Base-by-base conservation (phyloP, 768 basidiomycete species). In the Vararia minispora region DNA sequence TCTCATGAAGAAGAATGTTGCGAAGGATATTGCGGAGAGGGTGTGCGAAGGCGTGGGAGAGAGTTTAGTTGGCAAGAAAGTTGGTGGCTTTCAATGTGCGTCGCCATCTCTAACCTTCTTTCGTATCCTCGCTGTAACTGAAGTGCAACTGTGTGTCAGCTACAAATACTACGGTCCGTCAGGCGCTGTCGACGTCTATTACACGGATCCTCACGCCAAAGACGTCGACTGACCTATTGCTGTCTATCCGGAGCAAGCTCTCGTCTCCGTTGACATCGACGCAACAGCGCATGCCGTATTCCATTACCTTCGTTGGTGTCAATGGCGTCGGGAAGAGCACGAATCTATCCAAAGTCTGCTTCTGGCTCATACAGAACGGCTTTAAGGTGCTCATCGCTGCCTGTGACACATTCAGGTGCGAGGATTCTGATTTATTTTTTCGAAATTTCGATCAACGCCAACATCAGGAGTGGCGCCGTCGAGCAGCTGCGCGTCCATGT, bases 311-410 rank as follows among this genome's bases (percentile, higher is more conserved):
- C 56, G 91, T 98, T 28, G 95, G 95, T 11, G 95, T 99, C 26
- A 99, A 99, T 53, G 95, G 95, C 18, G 95, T 99, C 18, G 95
- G 95, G 23, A 99, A 99, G 66, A 94, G 89, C 50, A 98, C 95
- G 5, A 99, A 98, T 59, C 63, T 99, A 28, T 87, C 84, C 29
- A 99, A 99, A 65, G 94, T 99, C 35, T 92, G 90, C 61, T 99
- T 98, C 63, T 99, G 95, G 95, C 68, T 99, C 27, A 80, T 99
- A 38, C 95, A 99, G 60, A 99, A 99, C 53, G 80, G 84, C 5
- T 60, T 94, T 27, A 69, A 83, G 28, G 94, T 99, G 28, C 68
- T 99, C 47, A 98, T 99, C 50, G 95, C 95, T 29, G 95, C 95
- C 10, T 99, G 95, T 55, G 95, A 99, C 56, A 98, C 95, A 6